phyloP scores from a whole-genome alignment of 2,329 filamentous ascomycete genomes.

The Microdochium bolleyi region DNA sequence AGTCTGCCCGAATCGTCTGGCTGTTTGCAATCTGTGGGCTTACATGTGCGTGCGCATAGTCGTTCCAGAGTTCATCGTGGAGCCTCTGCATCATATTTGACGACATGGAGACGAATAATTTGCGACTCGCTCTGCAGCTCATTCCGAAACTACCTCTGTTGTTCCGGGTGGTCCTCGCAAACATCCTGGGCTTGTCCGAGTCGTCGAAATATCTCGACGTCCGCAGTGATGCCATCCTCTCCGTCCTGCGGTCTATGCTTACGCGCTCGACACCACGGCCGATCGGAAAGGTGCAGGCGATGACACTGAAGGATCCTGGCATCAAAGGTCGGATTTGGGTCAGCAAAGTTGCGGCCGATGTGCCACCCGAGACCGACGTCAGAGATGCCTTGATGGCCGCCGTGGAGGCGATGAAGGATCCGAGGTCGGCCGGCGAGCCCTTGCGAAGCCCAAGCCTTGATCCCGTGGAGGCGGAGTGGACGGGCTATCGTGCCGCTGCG shows the following conservation, averaged over 20 bases:
- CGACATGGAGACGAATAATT: conserved; percentile 7
- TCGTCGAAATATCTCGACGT: conserved; percentile 73
- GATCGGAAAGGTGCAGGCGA: conserved; percentile 53
- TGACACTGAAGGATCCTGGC: conserved; percentile 19
- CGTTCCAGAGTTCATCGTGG: too few species aligned
- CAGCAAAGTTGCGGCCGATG: conserved; percentile 57
- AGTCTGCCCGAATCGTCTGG: too few species aligned
- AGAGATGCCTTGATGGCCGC: conserved; percentile 49
- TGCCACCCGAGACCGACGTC: conserved; percentile 47
- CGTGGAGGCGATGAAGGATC: conserved; percentile 44
- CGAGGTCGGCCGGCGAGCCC: conserved; percentile 16
- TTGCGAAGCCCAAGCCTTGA: conserved; percentile 39
- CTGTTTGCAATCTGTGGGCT: too few species aligned
- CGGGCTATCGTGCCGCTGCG: conserved; percentile 55
- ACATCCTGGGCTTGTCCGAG: conserved; percentile 60
- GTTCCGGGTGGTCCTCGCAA: conserved; percentile 51
- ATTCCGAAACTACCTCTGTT: conserved; percentile 53
- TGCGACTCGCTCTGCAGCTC: conserved; percentile 19
- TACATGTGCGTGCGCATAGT: too few species aligned
- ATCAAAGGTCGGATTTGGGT: conserved; percentile 80
- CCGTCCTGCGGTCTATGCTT: conserved; percentile 62
- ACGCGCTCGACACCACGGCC: conserved; percentile 33
- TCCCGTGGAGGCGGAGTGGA: conserved; percentile 67
- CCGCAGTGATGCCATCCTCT: conserved; percentile 63
- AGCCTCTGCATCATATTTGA: too few species aligned